phyloP scores from a whole-genome alignment of 2,329 filamentous ascomycete genomes.

The Stenocarpella maydis region DNA sequence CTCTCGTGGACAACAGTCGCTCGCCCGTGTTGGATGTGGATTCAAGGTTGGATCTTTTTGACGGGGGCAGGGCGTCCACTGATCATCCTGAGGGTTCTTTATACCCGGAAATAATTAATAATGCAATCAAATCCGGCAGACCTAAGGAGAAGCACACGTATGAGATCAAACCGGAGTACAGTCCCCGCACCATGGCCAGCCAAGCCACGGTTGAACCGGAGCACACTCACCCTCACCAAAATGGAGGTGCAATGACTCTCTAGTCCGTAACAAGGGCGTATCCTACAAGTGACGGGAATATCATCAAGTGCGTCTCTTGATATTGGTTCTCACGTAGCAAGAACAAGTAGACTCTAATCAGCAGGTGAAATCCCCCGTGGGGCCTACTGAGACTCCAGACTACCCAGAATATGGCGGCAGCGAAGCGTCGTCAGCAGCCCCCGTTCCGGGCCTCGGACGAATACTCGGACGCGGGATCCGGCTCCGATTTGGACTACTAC shows the following conservation, averaged over 20 bases:
- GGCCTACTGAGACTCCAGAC: too few species aligned
- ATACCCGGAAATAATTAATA: neutral
- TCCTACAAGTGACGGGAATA: too few species aligned
- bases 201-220: neutral
- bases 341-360: too few species aligned
- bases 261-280: neutral
- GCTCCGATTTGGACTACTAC: too few species aligned
- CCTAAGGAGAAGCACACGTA: neutral
- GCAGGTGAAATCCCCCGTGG: too few species aligned
- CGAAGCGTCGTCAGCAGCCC: too few species aligned
- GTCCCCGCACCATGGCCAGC: slow-evolving; percentile 11
- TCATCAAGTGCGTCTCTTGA: too few species aligned
- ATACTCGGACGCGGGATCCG: too few species aligned
- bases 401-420: too few species aligned
- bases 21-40: neutral
- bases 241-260: slow-evolving; percentile 1
- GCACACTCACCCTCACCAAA: slow-evolving; percentile 19
- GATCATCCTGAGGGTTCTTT: neutral
- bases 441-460: too few species aligned
- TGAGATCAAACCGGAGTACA: slow-evolving; percentile 3
- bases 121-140: neutral
- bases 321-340: too few species aligned
- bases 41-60: neutral
- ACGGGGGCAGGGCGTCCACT: fast-evolving
- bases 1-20: neutral